These are phyloP conservation scores for Rhizoclosmatium globosum DNA, from an alignment of 192 early-diverging fungal genomes.

Conservation along the genomic window DNA sequence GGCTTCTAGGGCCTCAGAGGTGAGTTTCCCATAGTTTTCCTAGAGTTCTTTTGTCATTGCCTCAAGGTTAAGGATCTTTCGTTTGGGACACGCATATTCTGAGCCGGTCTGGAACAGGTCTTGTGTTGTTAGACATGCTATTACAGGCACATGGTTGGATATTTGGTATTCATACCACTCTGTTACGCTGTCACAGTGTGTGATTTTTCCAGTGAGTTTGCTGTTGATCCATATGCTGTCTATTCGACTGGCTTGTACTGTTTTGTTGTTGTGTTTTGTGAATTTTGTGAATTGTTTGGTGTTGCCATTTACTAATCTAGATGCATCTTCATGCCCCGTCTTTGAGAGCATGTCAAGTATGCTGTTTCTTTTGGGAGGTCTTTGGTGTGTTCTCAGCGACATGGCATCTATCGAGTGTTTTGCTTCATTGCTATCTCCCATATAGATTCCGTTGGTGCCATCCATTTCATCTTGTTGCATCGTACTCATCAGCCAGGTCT, in stretches of 20 bases:
- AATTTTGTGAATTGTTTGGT: neutral
- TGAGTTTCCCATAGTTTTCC: no score
- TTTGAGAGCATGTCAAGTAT: neutral
- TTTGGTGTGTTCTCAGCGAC: neutral
- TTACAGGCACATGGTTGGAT: neutral
- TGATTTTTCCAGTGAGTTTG: neutral
- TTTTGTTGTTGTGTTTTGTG: neutral
- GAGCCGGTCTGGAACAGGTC: neutral
- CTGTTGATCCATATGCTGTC: neutral
- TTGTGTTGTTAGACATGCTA: neutral
- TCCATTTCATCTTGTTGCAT: neutral
- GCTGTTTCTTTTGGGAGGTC: neutral
- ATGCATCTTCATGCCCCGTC: neutral
- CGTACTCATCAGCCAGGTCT: neutral
- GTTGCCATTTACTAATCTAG: neutral
- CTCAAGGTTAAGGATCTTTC: neutral
- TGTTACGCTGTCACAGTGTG: neutral
- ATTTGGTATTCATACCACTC: neutral
- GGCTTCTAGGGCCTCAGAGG: no score
- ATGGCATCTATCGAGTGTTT: neutral
- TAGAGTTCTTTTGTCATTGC: neutral
- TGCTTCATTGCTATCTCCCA: neutral
- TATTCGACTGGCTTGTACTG: neutral
- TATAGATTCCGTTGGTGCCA: neutral
- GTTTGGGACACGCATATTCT: neutral